phyloP scores from a whole-genome alignment of 2,329 filamentous ascomycete species.

The Alternaria triticina region DNA sequence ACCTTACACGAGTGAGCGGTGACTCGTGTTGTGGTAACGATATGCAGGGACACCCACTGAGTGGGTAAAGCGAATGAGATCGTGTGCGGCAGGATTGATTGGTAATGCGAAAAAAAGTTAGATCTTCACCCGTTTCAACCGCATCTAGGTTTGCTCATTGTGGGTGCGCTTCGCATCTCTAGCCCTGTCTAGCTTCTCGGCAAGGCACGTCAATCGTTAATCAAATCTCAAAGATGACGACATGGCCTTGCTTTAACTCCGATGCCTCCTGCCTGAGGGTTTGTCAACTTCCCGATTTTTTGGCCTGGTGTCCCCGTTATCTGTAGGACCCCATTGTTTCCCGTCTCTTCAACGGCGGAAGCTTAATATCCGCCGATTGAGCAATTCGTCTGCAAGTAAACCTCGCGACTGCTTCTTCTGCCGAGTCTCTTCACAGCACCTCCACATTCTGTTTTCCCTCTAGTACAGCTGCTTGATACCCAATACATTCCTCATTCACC shows the following conservation, averaged over 20 bases:
- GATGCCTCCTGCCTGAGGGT: slow-evolving; percentile 16
- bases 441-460: not conserved
- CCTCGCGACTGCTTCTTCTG: not conserved
- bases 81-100: not conserved
- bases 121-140: not conserved
- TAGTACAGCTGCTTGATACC: not conserved
- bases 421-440: not conserved
- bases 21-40: slow-evolving; percentile 3
- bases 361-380: not conserved
- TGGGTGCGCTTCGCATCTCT: slow-evolving; percentile 1
- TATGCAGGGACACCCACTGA: slow-evolving; percentile 6
- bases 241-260: slow-evolving; percentile 19
- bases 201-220: slow-evolving; percentile 8
- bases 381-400: not conserved
- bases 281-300: slow-evolving; percentile 13
- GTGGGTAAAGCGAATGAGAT: not conserved
- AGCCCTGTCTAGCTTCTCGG: slow-evolving; percentile 8
- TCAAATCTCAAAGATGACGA: slow-evolving; percentile 21
- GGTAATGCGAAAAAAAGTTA: slow-evolving; percentile 6
- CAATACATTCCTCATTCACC: slow-evolving; percentile 9
- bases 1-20: not conserved
- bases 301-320: slow-evolving; percentile 1
- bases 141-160: not conserved
- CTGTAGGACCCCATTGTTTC: not conserved
- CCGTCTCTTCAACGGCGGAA: not conserved